Evolutionary conservation across 331 rosid genomes (phyloP), one percentile per base, ranked within the genome.

Genomic region (Rhamnella rubrinervis): DNA sequence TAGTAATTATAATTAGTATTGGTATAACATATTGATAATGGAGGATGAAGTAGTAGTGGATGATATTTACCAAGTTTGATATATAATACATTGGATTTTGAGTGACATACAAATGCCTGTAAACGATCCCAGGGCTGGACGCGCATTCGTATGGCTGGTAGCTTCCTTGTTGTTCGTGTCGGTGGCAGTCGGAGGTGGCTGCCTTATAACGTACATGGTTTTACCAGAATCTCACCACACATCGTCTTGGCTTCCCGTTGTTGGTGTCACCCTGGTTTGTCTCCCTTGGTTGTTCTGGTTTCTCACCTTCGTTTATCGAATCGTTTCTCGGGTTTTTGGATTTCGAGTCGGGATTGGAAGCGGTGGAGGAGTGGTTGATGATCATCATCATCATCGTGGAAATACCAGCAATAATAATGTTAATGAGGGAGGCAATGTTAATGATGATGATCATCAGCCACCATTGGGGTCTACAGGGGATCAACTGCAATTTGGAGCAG

Each of bases 251-350:
- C 60, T 92, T 41, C 88, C 91, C 1, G 6, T 65, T 9, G 70
- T 47, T 0, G 96, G 98, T 31, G 85, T 87, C 23, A 9, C 82
- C 1, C 71, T 92, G 77, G 86, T 92, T 63, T 81, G 91, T 53
- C 78, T 92, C 60, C 98, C 98, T n/a, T 92, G 98, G 96, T 63
- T 82, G 38, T 92, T 89, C 65, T 92, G 98, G 96, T 7, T 83
- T 12, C 41, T 86, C 23, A 92, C 96, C 0, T 86, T 78, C 81
- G 3, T 88, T 18, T 89, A 92, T 44, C 78, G 96, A 68, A 9
- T 88, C 28, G 7, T 88, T 55, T 83, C 91, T 13, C 76, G 96
- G 67, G 56, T 74, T 26, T 77, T 39, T 28, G 90, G 88, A 70
- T 75, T 14, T 61, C 77, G 97, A 62, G 67, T 62, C 40, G 67